Evolutionary conservation across 371 early-diverging fungal species (phyloP).

Genomic region (Conidiobolus incongruus): DNA sequence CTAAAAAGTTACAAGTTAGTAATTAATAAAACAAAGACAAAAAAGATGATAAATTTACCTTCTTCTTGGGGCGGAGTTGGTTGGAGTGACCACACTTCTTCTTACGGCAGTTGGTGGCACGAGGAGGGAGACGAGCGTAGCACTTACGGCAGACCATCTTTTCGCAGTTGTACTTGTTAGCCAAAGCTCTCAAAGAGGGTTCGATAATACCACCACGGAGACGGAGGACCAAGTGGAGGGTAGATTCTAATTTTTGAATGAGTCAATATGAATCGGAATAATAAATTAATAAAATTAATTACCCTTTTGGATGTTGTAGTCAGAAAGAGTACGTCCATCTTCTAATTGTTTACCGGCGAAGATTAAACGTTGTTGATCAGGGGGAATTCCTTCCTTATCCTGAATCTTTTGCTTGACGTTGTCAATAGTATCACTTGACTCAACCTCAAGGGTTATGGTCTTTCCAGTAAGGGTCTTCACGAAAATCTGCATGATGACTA

Average conservation of each 20-base stretch:
- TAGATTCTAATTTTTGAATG: slow-evolving; percentile 51
- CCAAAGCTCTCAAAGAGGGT: slow-evolving; percentile 90
- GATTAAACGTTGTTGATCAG: slow-evolving; percentile 65
- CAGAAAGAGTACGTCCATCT: slow-evolving; percentile 66
- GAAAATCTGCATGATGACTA: too few species aligned
- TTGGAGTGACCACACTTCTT: slow-evolving; percentile 98
- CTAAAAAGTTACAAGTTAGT: too few species aligned
- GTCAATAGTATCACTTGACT: slow-evolving; percentile 95
- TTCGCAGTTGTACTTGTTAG: slow-evolving; percentile 98
- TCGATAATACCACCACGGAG: slow-evolving; percentile 95
- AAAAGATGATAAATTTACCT: slow-evolving; percentile 25
- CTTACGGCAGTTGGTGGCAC: slow-evolving; percentile 99
- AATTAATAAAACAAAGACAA: too few species aligned
- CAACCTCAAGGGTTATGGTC: slow-evolving; percentile 95
- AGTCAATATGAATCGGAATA: too few species aligned
- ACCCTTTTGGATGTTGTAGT: slow-evolving; percentile 68
- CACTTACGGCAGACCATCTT: slow-evolving; percentile 99
- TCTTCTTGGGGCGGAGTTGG: slow-evolving; percentile 98
- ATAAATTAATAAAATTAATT: neutral
- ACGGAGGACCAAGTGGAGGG: slow-evolving; percentile 95
- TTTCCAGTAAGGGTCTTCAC: slow-evolving; percentile 98
- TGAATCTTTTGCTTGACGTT: slow-evolving; percentile 95
- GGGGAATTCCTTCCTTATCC: slow-evolving; percentile 89
- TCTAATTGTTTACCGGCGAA: slow-evolving; percentile 94
- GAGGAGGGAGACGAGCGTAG: slow-evolving; percentile 97